Percentiles rank a stretch among this genome's conserved stretches.
phyloP scores from a whole-genome alignment of 2,329 filamentous ascomycete genomes.

The Penicillium olsonii region DNA sequence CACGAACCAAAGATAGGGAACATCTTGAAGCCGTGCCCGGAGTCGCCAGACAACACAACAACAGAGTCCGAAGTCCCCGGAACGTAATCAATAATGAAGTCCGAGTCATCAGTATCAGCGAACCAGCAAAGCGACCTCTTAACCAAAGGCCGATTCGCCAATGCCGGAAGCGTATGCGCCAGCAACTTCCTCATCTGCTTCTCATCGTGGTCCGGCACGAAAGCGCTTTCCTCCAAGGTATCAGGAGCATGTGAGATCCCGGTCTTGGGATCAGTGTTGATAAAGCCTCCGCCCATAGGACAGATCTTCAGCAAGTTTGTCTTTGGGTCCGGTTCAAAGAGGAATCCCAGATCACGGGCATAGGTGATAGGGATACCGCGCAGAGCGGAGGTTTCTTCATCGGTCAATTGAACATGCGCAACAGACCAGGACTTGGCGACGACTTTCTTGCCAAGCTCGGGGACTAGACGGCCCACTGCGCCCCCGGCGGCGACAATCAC shows the following conservation, averaged over 20 bases:
- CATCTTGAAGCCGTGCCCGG: constrained; percentile 65
- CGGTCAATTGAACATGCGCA: constrained; percentile 59
- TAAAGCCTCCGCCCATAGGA: constrained; percentile 59
- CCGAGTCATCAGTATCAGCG: constrained; percentile 61
- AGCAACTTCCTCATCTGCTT: constrained; percentile 53
- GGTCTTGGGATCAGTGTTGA: constrained; percentile 49
- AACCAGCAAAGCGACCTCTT: constrained; percentile 64
- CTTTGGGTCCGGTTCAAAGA: constrained; percentile 64
- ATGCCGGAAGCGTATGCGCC: constrained; percentile 53
- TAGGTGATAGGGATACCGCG: constrained; percentile 63
- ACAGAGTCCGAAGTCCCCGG: constrained; percentile 51
- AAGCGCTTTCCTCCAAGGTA: constrained; percentile 40
- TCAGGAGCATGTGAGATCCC: constrained; percentile 47
- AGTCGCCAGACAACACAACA: constrained; percentile 59
- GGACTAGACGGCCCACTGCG: constrained; percentile 49
- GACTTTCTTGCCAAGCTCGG: constrained; percentile 52
- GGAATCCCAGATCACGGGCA: constrained; percentile 63
- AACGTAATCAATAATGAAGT: constrained; percentile 62
- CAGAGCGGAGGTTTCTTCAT: constrained; percentile 56
- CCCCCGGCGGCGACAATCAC: constrained; percentile 58
- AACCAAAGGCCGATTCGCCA: constrained; percentile 59
- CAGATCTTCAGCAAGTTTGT: constrained; percentile 63
- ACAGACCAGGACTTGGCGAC: constrained; percentile 62
- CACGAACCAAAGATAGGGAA: constrained; percentile 61
- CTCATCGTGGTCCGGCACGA: constrained; percentile 58